Evolutionary conservation across 2,329 filamentous ascomycete species (phyloP), one percentile per base, ranked within the genome.

Genomic region (Trichoderma harzianum): DNA sequence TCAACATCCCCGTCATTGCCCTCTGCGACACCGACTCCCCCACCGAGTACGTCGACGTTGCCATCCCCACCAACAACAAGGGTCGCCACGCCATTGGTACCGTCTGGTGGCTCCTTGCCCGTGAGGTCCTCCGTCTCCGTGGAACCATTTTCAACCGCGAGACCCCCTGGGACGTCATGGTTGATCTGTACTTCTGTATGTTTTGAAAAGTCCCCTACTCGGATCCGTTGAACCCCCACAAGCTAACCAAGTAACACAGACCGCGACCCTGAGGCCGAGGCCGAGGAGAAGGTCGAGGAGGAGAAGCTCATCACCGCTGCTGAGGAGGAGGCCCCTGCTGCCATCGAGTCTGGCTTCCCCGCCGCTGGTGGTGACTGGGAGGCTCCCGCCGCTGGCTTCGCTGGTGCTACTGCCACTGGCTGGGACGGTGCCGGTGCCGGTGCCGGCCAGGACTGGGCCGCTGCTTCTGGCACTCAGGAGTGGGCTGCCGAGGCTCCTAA

Each of bases 41-140:
- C 82, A 98, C 96, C 86, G 95, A 99, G 88, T 99, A 95, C 89
- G 96, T 99, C 84, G 96, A 99, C 83, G 94, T 98, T 86, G 96
- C 96, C 86, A 99, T 99, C 87, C 96, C 96, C 82, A 98, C 96
- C 89, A 99, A 99, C 94, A 99, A 99, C 94, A 99, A 99, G 93
- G 95, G 95, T 89, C 95, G 96, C 84, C 95, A 98, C 88, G 92
- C 97, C 84, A 99, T 99, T 81, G 96, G 96, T 89, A 90, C 96
- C 81, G 85, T 99, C 88, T 99, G 96, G 96, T 99, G 96, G 96
- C 92, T 99, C 92, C 91, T 99, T 79, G 95, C 96, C 84, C 96
- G 96, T 90, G 96, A 99, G 91, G 95, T 99, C 84, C 95, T 99
- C 85, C 94, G 97, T 84, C 94, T 99, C 82, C 94, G 96, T 81